phyloP scores from a whole-genome alignment of 352 stramenopile species.

The Phytophthora citrophthora region DNA sequence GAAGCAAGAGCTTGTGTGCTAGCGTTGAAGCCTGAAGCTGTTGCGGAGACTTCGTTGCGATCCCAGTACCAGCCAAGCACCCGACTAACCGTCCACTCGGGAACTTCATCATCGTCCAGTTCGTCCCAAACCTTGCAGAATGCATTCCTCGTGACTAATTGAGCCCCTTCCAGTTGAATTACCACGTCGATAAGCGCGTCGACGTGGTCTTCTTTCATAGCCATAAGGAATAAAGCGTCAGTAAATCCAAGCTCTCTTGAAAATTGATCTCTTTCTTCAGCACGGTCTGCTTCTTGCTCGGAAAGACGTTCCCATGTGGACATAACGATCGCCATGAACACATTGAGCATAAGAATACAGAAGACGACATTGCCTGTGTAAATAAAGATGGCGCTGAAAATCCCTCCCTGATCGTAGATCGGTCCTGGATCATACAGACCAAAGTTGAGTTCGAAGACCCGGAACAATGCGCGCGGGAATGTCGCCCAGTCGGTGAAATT shows the following conservation, averaged over 20 bases:
- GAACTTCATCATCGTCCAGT: conserved; percentile 46
- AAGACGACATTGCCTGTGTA: conserved; percentile 75
- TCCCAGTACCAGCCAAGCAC: conserved; percentile 76
- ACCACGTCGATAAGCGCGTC: conserved; percentile 64
- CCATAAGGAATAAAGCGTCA: conserved; percentile 59
- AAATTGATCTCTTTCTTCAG: conserved; percentile 51
- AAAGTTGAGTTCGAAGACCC: conserved; percentile 80
- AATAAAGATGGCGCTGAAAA: conserved; percentile 74
- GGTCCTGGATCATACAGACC: conserved; percentile 69
- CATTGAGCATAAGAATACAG: conserved; percentile 80
- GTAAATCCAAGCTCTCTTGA: conserved; percentile 44
- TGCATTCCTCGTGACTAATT: conserved; percentile 37
- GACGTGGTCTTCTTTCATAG: conserved; percentile 66
- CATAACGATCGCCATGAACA: conserved; percentile 85
- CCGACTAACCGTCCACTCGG: conserved; percentile 41
- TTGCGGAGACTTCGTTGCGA: conserved; percentile 10
- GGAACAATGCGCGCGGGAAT: conserved; percentile 63
- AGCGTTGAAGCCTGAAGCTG: conserved; percentile 24
- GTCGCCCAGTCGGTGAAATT: conserved; percentile 70
- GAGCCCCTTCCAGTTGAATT: conserved; percentile 47
- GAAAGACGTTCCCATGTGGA: conserved; percentile 68
- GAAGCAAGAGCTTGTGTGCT: conserved; percentile 28
- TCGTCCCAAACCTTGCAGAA: conserved; percentile 58
- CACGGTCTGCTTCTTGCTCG: conserved; percentile 58
- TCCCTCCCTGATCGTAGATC: conserved; percentile 69